Base-by-base conservation (phyloP, 2,329 filamentous ascomycete species). In the Pseudofabraea citricarpa region DNA sequence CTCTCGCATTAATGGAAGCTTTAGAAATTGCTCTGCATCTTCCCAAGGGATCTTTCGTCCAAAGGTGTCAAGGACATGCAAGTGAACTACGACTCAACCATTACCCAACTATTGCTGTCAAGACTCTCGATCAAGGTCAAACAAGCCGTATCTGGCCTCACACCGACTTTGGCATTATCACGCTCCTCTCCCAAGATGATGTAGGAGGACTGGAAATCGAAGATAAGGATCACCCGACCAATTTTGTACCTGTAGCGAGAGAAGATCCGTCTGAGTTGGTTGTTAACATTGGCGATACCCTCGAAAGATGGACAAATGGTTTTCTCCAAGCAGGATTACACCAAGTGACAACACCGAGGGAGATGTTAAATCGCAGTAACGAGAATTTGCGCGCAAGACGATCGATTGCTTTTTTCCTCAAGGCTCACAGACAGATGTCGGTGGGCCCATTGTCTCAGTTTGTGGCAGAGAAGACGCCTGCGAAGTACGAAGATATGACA, bases 151-250 rank as follows among this genome's bases (percentile, higher is more conserved):
- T 74, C 50, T 65, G 69, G 1, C 64, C 68, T 1, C 72, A 76
- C 54, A 71, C 65, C 4, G 73, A 76, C 48, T 75, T 70, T 68
- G 68, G 59, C 55, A 63, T 46, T 50, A 44, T 75, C 31, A 76
- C 72, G 0, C 50, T 76, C 49, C 59, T 75, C 8, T 73, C 74
- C 48, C 72, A 76, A 51, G 71, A 75, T 48, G 63, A 65, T 13
- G 64, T 62, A 42, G 69, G 69, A 5, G 72, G 71, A 0, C 53
- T 75, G n/a, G 66, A 74, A 49, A 66, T 74, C n/a, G 64, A 70
- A 49, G 64, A 72, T 40, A 59, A 64, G 7, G 49, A 55, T 16
- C 45, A 52, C 8, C 54, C 55, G 2, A 66, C 64, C 1, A 56
- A 46, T 1, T 73, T 67, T 42, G 52, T 69, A 9, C 58, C 64